Percentiles rank a stretch among this genome's conserved stretches.
Conservation (phyloP, 768 basidiomycete genomes). For the Leucogyrophana mollusca region DNA sequence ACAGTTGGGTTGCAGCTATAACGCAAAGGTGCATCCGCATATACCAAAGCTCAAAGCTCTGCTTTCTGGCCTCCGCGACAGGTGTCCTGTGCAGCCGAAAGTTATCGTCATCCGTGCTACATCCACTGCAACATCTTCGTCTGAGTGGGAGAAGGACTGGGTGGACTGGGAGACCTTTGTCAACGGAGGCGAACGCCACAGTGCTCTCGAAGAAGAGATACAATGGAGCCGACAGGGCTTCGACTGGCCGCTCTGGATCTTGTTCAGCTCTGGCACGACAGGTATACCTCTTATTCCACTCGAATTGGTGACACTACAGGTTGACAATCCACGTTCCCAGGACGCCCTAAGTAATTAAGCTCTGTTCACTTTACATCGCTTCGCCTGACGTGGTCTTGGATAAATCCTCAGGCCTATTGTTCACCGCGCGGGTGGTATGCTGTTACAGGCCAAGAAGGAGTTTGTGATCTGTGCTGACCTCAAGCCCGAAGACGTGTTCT, state of each 20-base stretch:
- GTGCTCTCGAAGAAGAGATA: conserved; percentile 54
- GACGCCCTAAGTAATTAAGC: conserved; percentile 53
- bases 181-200: conserved; percentile 41
- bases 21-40: conserved; percentile 67
- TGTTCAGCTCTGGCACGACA: conserved; percentile 85
- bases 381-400: not conserved
- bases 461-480: conserved; percentile 68
- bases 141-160: conserved; percentile 49
- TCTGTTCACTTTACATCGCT: not conserved
- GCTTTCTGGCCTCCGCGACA: conserved; percentile 47
- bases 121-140: conserved; percentile 26
- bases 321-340: conserved; percentile 11
- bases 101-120: conserved; percentile 58
- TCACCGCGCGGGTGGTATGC: conserved; percentile 77
- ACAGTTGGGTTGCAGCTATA: conserved; percentile 47
- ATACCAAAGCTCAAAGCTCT: conserved; percentile 61
- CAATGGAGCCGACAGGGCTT: conserved; percentile 61
- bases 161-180: conserved; percentile 55
- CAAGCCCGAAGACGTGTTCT: conserved; percentile 66
- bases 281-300: conserved; percentile 34
- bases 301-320: not conserved
- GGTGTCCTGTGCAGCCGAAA: conserved; percentile 37
- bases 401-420: conserved; percentile 60
- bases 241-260: conserved; percentile 82
- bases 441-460: conserved; percentile 72